Base-by-base conservation (phyloP, 331 rosid species). In the Rosa hybrid region DNA sequence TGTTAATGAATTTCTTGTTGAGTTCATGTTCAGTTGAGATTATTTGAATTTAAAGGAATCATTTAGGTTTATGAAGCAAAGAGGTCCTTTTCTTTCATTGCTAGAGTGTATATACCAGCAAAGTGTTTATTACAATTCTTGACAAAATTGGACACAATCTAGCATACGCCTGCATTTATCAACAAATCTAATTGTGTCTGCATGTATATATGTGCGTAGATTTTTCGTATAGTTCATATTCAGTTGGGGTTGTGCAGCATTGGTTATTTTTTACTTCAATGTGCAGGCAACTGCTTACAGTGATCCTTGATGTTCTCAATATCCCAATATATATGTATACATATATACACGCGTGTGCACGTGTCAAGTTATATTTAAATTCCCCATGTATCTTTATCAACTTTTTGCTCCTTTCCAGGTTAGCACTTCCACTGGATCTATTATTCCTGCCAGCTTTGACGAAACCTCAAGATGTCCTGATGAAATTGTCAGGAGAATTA, bases 401-500 rank as follows among this genome's bases (percentile, higher is more conserved):
- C 49, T 9, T 46, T 25, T 48, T 46, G 54, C 72, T 76, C 57
- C 30, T 69, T 50, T 88, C 77, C 90, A 93, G 99, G 89, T 90
- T 25, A 90, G 85, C 77, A 93, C 94, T 74, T 70, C 85, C 34
- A 86, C 89, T 5, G 98, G 99, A 82, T 80, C 74, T 7, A 79
- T 89, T n/a, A 59, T 86, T 79, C 97, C 98, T 27, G 93, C 96
- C 18, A 78, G 82, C 60, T 95, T 95, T 78, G 91, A 93, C 79
- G 44, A 83, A 70, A 88, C 87, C 72, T 89, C 94, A 65, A 89
- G 99, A 87, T 90, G 91, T 79, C 99, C 99, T 5, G 98, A 91
- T 85, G 99, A 89, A 85, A 57, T 88, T 80, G 90, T 95, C 53
- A 82, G 99, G 89, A 86, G 97, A 91, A 91, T 93, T 82, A 86